phyloP scores from a whole-genome alignment of 768 basidiomycete species.

The Leccinum boreale region DNA sequence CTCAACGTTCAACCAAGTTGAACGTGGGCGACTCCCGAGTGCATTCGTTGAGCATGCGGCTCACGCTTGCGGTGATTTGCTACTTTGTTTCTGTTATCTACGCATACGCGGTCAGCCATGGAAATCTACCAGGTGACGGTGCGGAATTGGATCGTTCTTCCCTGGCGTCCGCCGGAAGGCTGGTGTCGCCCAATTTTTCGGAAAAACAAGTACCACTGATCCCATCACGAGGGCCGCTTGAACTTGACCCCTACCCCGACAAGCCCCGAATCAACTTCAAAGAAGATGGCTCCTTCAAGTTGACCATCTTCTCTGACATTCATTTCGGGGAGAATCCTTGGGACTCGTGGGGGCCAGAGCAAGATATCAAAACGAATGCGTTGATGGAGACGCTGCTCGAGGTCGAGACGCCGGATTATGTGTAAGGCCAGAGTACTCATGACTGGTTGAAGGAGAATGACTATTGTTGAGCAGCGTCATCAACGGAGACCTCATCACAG shows the following conservation, averaged over 20 bases:
- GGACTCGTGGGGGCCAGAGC: slow-evolving; percentile 62
- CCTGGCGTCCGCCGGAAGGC: neutral
- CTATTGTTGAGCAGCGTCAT: slow-evolving; percentile 45
- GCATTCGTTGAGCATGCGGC: neutral
- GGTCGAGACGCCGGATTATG: slow-evolving; percentile 65
- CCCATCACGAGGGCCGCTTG: neutral
- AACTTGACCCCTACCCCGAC: slow-evolving; percentile 40
- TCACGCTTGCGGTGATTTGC: neutral
- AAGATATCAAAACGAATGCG: slow-evolving; percentile 59
- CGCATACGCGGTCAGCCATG: slow-evolving; percentile 15
- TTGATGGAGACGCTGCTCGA: slow-evolving; percentile 56
- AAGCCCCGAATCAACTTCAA: slow-evolving; percentile 56
- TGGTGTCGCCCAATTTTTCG: neutral
- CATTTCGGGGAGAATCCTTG: slow-evolving; percentile 77
- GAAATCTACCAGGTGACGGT: neutral
- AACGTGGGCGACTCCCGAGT: too few relatives aligned
- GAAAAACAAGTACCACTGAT: neutral
- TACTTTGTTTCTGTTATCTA: slow-evolving; percentile 5
- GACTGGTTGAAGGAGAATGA: neutral
- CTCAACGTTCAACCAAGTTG: too few relatives aligned
- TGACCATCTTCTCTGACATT: slow-evolving; percentile 72
- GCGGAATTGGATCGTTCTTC: neutral
- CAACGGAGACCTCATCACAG: slow-evolving; percentile 74
- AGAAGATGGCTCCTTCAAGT: slow-evolving; percentile 60
- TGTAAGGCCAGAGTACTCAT: slow-evolving; percentile 39